Base-by-base conservation (phyloP, 768 basidiomycete species). In the Macrolepiota albuminosa region DNA sequence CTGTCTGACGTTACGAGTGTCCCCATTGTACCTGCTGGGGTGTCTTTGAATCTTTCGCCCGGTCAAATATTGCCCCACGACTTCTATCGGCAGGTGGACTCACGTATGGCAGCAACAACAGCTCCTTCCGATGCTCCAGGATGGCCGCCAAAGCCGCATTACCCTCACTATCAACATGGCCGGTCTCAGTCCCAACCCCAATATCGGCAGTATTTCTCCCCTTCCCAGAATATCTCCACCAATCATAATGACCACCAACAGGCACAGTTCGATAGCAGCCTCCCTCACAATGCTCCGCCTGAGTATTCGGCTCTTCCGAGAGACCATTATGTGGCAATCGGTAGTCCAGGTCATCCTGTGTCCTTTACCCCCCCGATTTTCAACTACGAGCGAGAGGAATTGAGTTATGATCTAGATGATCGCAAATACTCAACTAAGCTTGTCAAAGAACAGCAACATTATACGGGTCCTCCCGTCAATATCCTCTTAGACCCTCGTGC, bases 11-110 rank as follows among this genome's bases (percentile, higher is more conserved):
- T 36, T 33, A 56, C 56, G 11, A 54, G 57, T 34, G 59, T 63
- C 21, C 72, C 72, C 24, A 71, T 71, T 54, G 72, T 73, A 11
- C 73, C 73, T 24, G 54, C 68, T 48, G 79, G 77, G n/a, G 71
- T 80, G 42, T 77, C 81, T 36, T 68, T 84, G 29, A 81, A 81
- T 58, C 73, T 86, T 24, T 71, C 74, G 6, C 84, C 84, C 14
- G 85, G 84, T 13, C 82, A 86, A 70, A 72, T 86, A 40, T 73
- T 84, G 33, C 83, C 78, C n/a, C 75, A 72, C 40, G 73, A 68
- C 47, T 63, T 58, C 29, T 66, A 65, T 40, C 56, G 57, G 48
- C 57, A 59, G 21, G 42, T 64, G 9, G 31, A 59, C 29, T 42
- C 58, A 21, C 45, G 26, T 33, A 42, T 49, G 14, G 7, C 26